Percentiles rank a stretch among this genome's conserved stretches.
These are phyloP conservation scores for Tetrapisispora pingtungensis DNA, from an alignment of 805 yeast genomes.

Conservation along the genomic window DNA sequence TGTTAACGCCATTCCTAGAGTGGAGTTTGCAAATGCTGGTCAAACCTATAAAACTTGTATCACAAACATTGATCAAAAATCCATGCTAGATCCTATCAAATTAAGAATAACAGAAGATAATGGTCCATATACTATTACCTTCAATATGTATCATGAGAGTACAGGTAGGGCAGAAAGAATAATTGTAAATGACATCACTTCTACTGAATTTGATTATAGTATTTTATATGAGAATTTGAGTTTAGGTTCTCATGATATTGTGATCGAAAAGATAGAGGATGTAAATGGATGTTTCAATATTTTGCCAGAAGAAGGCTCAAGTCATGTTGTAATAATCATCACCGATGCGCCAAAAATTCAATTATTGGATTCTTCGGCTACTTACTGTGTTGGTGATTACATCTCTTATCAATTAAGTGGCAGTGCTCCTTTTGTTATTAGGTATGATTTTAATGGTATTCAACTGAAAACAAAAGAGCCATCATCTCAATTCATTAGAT, in stretches of 20 bases:
- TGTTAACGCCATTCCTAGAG: constrained; percentile 55
- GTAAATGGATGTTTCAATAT: constrained; percentile 56
- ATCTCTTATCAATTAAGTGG: constrained; percentile 70
- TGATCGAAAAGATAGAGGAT: constrained; percentile 52
- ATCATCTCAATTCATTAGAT: constrained; percentile 45
- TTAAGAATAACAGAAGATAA: constrained; percentile 43
- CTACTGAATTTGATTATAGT: constrained; percentile 30
- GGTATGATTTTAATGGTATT: constrained; percentile 60
- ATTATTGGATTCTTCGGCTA: constrained; percentile 32
- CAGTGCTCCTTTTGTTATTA: constrained; percentile 65
- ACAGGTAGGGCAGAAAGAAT: constrained; percentile 43
- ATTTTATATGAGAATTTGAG: constrained; percentile 42
- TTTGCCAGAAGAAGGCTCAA: constrained; percentile 31
- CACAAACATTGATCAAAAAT: constrained; percentile 27
- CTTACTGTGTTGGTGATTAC: constrained; percentile 90
- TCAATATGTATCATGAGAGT: constrained; percentile 50
- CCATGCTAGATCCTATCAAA: constrained; percentile 40
- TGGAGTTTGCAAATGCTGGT: constrained; percentile 39
- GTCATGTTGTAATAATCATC: constrained; percentile 46
- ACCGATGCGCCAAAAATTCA: constrained; percentile 69
- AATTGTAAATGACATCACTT: constrained; percentile 35
- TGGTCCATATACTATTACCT: constrained; percentile 51
- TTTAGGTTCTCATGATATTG: constrained; percentile 62
- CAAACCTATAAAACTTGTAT: constrained; percentile 43
- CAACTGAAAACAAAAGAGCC: constrained; percentile 46